Base-by-base conservation (phyloP, 2,329 filamentous ascomycete species). In the Torrubiella hemipterigena region DNA sequence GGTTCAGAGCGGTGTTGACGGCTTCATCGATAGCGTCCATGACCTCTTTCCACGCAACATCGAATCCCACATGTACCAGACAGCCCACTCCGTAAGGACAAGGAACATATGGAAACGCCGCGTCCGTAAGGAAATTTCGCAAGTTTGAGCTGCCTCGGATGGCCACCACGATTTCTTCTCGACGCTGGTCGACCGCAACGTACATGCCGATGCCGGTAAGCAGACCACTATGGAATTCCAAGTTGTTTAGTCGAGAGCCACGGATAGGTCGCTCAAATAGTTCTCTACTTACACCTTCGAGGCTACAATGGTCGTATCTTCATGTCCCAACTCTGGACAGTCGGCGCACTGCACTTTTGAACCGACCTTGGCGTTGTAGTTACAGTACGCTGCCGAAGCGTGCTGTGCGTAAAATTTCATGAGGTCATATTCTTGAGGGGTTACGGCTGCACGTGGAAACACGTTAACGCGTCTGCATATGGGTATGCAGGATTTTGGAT, bases 61-160 rank as follows among this genome's bases (percentile, higher is more conserved):
- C 52, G 54, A 77, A 77, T 21, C 73, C 73, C 2, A 44, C 34
- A 46, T 71, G 65, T 13, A 24, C 29, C 18, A 17, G 11, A n/a
- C 20, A 5, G 11, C 29, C 29, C 5, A 24, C 20, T 8, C 24
- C 4, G 13, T 31, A 12, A n/a, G 17, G n/a, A 7, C 9, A 6
- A 3, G 13, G 9, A 5, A 11, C 7, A 8, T 4, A 10, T 5
- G 15, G 16, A 11, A 31, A 16, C 17, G 6, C 4, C 6, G 18
- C 14, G 13, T 31, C 29, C 12, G 29, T 24, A 11, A 24, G 12
- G 16, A 31, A 25, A n/a, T 31, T 31, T 13, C 29, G 29, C 17
- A 31, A 24, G 16, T 24, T 31, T 13, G 19, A 24, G 6, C 13
- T 24, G 16, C 29, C 29, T 13, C 29, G 29, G 7, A 31, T 6